A percentile compares a stretch with the other conserved stretches of the same genome.
These are phyloP conservation scores for Nannochloropsis gaditana DNA, from an alignment of 108 stramenopile genomes.

Conservation along the genomic window DNA sequence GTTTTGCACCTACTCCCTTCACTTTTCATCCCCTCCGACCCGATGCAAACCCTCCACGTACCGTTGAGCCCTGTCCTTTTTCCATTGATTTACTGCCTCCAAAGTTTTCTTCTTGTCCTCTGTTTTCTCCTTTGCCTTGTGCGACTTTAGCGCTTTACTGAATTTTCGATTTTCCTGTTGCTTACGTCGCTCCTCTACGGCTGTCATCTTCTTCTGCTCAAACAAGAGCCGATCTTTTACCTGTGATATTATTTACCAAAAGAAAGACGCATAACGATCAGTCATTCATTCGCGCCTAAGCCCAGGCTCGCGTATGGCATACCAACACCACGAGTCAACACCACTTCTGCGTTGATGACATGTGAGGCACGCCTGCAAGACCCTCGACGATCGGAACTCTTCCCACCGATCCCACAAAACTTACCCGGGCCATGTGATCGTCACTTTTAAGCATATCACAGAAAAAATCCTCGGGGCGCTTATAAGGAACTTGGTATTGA, in stretches of 20 bases:
- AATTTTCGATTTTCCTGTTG: constrained; percentile 67
- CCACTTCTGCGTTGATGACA: neutral
- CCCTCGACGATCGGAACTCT: neutral
- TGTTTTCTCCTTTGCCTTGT: constrained; percentile 78
- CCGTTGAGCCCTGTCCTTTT: constrained; percentile 58
- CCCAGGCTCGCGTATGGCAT: neutral
- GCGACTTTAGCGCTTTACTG: constrained; percentile 69
- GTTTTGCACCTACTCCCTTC: neutral
- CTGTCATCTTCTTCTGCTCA: constrained; percentile 96
- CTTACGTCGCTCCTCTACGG: constrained; percentile 78
- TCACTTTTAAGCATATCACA: constrained; percentile 97
- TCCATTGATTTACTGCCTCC: constrained; percentile 77
- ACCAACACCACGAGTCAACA: neutral
- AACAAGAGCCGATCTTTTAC: constrained; percentile 95
- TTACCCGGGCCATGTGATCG: constrained; percentile 72
- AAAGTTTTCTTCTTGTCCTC: constrained; percentile 74
- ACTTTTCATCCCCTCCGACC: neutral
- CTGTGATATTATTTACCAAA: constrained; percentile 35
- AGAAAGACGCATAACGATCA: constrained; percentile 26
- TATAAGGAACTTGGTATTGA: constrained; percentile 45
- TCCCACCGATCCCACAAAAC: neutral
- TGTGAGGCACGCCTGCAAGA: too few relatives aligned
- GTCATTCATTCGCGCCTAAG: neutral
- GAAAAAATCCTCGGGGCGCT: constrained; percentile 91
- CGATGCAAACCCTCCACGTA: constrained; percentile 50